Base-by-base conservation (phyloP, 192 early-diverging fungal species). In the Mortierella hygrophila region DNA sequence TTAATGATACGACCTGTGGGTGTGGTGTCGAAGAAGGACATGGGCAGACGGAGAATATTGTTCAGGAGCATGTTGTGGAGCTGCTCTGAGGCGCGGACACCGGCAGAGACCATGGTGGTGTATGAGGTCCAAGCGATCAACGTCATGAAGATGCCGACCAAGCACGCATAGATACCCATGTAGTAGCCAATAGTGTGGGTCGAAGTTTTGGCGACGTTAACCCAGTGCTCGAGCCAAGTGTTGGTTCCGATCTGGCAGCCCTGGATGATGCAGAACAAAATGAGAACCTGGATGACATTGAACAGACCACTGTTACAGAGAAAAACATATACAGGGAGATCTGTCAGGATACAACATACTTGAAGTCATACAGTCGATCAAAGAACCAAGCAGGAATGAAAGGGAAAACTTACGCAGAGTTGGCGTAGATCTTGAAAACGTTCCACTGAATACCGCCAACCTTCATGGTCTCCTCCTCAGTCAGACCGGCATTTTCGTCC, bases 1-100 rank as follows among this genome's bases (percentile, higher is more conserved):
- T 98, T 96, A 55, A 97, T 79, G 83, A 98, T 93, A 52, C 97
- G 92, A 20, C 97, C 96, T 1, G 94, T 73, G 5, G 96, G 96
- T 0, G 96, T 96, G 1, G 93, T 92, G 75, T 94, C 93, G 82
- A 94, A 94, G 78, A 92, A 94, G 38, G 83, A 75, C 90, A 92
- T 92, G 16, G 92, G 93, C 10, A 93, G 86, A 77, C 91, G 92
- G 29, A 90, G 72, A 26, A 90, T 73, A 15, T 85, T 81, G 37
- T 75, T 76, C 35, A 87, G 55, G 32, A 90, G 78, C 10, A 75
- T 60, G 38, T 80, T 57, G 69, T 87, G 88, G 23, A 90, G 49
- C 3, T 74, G 32, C 26, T 76, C 72, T 1, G 87, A 75, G 41
- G 83, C 89, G 18, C 76, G 75, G 41, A 90, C 41, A 29, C 78